phyloP scores from a whole-genome alignment of 2,329 filamentous ascomycete genomes.

The Alternaria sp. region DNA sequence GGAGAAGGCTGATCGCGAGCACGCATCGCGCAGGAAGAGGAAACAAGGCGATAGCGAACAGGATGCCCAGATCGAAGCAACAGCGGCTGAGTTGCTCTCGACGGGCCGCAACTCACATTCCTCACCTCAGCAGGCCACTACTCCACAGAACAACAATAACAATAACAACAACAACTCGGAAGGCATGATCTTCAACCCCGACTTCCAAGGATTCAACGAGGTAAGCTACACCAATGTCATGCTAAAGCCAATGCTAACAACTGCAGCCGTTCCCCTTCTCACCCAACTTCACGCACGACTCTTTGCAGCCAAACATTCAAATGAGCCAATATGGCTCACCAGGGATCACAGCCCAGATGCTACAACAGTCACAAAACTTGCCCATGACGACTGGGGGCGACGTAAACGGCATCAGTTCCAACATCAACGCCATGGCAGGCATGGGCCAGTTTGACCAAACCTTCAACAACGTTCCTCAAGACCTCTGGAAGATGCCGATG shows the following conservation, averaged over 20 bases:
- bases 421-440: constrained; percentile 41
- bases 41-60: constrained; percentile 70
- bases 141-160: constrained; percentile 24
- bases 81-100: constrained; percentile 48
- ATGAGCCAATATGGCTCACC: constrained; percentile 45
- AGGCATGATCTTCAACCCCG: constrained; percentile 47
- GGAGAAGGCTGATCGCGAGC: constrained; percentile 88
- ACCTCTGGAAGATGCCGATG: constrained; percentile 95
- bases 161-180: constrained; percentile 14
- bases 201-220: constrained; percentile 51
- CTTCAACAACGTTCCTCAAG: constrained; percentile 77
- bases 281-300: constrained; percentile 52
- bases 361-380: constrained; percentile 39
- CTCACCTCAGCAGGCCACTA: constrained; percentile 37
- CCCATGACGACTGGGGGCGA: constrained; percentile 36
- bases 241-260: constrained; percentile 24
- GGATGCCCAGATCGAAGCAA: constrained; percentile 51
- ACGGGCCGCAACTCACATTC: constrained; percentile 41
- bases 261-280: constrained; percentile 51
- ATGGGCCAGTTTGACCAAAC: constrained; percentile 75
- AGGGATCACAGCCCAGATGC: constrained; percentile 42
- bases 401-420: constrained; percentile 35
- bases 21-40: constrained; percentile 80
- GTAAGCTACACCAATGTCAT: constrained; percentile 26
- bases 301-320: constrained; percentile 41